Conservation (phyloP, 257 asterid genomes). For the Solanum etuberosum region DNA sequence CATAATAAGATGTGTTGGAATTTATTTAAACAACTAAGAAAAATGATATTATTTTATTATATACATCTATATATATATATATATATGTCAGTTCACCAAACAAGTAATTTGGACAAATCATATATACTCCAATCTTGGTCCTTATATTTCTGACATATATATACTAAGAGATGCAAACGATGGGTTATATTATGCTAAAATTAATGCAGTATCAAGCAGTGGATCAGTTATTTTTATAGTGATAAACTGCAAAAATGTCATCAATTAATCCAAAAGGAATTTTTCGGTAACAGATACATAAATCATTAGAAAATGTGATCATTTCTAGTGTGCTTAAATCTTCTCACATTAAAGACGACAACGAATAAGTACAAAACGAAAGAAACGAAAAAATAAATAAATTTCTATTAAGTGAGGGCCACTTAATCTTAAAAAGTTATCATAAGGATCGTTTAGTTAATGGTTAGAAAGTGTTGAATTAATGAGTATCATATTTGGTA, state of each 20-base stretch:
- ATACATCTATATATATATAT: background rate
- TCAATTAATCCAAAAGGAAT: background rate
- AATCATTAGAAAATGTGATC: background rate
- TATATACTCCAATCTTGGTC: background rate
- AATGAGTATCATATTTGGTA: background rate
- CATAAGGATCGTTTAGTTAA: fast-evolving
- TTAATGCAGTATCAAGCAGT: background rate
- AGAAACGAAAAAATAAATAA: background rate
- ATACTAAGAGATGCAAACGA: background rate
- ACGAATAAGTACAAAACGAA: background rate
- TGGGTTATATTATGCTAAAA: background rate
- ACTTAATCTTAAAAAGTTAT: background rate
- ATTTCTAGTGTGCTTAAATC: background rate
- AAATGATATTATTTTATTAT: no score
- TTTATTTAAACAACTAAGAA: background rate
- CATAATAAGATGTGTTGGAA: background rate
- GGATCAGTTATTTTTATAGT: background rate
- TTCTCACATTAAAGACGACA: background rate
- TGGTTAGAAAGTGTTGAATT: background rate
- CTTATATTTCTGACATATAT: background rate
- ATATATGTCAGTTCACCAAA: background rate
- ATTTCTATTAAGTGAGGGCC: background rate
- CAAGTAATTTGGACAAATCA: background rate
- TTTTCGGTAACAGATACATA: conserved; percentile 10
- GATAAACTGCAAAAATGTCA: background rate